Conservation (phyloP, 768 basidiomycete species). For the Hebeloma cylindrosporum region DNA sequence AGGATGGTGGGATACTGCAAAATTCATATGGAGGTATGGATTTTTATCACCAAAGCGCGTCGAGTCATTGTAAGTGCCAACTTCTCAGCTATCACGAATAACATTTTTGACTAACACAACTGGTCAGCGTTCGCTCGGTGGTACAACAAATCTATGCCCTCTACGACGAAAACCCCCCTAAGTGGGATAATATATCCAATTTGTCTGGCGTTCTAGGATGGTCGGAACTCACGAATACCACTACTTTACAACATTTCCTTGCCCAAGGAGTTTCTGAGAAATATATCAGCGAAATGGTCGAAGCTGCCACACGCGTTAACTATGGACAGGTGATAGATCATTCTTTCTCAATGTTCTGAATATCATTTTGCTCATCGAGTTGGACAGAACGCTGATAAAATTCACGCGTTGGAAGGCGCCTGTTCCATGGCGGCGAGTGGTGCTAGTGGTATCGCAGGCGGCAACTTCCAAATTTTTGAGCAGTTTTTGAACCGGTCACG, state of each 20-base stretch:
- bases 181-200: slow-evolving; percentile 61
- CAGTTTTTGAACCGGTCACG: slow-evolving; percentile 69
- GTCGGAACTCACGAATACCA: slow-evolving; percentile 47
- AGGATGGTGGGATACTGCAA: slow-evolving; percentile 73
- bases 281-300: slow-evolving; percentile 74
- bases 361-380: no score
- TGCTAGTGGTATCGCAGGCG: slow-evolving; percentile 67
- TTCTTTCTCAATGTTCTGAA: not conserved
- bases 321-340: slow-evolving; percentile 67
- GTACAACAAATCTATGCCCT: slow-evolving; percentile 52
- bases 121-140: slow-evolving; percentile 53
- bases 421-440: slow-evolving; percentile 70
- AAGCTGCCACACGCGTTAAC: slow-evolving; percentile 80
- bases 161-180: slow-evolving; percentile 54
- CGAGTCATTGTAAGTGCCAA: slow-evolving; percentile 47
- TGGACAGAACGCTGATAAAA: slow-evolving; percentile 57
- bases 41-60: slow-evolving; percentile 56
- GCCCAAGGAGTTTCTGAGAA: slow-evolving; percentile 51
- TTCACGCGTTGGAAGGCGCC: slow-evolving; percentile 78
- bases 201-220: slow-evolving; percentile 56
- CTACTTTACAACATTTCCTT: slow-evolving; percentile 57
- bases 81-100: not conserved
- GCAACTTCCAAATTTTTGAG: slow-evolving; percentile 86
- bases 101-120: not conserved
- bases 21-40: slow-evolving; percentile 80